These are phyloP conservation scores for Trypanosoma boissoni DNA, from an alignment of 208 protist genomes.

Conservation along the genomic window DNA sequence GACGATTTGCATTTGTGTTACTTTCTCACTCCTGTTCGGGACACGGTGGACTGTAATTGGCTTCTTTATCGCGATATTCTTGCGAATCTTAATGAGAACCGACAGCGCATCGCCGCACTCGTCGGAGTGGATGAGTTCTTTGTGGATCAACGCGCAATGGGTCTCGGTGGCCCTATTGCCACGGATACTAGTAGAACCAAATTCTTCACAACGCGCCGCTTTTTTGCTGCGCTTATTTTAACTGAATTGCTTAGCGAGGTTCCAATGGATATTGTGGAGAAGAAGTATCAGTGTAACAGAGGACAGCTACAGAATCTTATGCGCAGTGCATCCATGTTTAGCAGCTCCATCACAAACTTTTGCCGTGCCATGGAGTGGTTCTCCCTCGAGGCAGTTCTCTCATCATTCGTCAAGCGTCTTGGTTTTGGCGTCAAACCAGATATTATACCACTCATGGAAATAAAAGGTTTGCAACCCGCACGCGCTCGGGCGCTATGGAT, in stretches of 20 bases:
- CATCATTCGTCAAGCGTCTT: constrained; percentile 82
- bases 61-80: constrained; percentile 55
- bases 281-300: constrained; percentile 68
- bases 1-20: constrained; percentile 92
- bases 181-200: constrained; percentile 32
- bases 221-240: constrained; percentile 89
- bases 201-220: constrained; percentile 77
- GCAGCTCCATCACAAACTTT: constrained; percentile 85
- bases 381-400: constrained; percentile 81
- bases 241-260: constrained; percentile 82
- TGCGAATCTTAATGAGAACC: constrained; percentile 55
- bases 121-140: constrained; percentile 75
- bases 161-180: constrained; percentile 38
- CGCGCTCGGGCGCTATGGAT: constrained; percentile 83
- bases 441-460: constrained; percentile 89
- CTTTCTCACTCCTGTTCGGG: constrained; percentile 82
- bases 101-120: constrained; percentile 75
- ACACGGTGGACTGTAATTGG: constrained; percentile 79
- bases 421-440: constrained; percentile 89
- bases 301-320: constrained; percentile 84
- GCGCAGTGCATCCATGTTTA: constrained; percentile 83
- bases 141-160: constrained; percentile 70
- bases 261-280: constrained; percentile 61
- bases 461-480: constrained; percentile 63
- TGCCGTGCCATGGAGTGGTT: constrained; percentile 90